A percentile compares a stretch with the other conserved stretches of the same genome.
These are phyloP conservation scores for Punica granatum DNA, from an alignment of 345 rosid species.

Conservation along the genomic window DNA sequence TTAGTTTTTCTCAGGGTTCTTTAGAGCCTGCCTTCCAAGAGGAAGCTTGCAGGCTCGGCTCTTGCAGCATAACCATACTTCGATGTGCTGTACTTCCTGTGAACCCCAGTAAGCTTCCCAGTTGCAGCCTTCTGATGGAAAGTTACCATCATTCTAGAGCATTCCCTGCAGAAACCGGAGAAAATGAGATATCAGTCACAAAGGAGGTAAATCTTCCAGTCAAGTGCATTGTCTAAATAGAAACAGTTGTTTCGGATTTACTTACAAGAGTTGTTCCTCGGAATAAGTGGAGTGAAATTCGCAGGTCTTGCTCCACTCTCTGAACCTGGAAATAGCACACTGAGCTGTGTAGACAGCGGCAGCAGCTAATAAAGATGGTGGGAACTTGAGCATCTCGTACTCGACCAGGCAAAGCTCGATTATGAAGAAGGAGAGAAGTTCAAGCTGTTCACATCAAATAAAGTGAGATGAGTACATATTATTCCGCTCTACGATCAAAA, in stretches of 20 bases:
- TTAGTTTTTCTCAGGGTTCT: background rate
- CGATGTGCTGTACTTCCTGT: conserved; percentile 71
- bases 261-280: conserved; percentile 47
- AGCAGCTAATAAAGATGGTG: conserved; percentile 55
- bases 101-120: conserved; percentile 78
- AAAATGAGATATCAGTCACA: background rate
- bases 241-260: background rate
- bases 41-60: conserved; percentile 52
- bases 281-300: conserved; percentile 49
- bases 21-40: conserved; percentile 26
- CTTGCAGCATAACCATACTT: conserved; percentile 73
- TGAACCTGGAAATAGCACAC: conserved; percentile 31
- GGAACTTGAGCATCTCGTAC: conserved; percentile 52
- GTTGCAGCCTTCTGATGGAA: conserved; percentile 72
- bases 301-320: conserved; percentile 48
- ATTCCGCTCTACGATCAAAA: background rate
- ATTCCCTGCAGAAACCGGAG: conserved; percentile 41
- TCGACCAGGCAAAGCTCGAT: conserved; percentile 69
- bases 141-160: conserved; percentile 67
- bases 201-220: background rate
- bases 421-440: conserved; percentile 63
- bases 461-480: no score
- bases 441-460: conserved; percentile 41
- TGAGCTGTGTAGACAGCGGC: conserved; percentile 63
- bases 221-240: background rate